phyloP scores from a whole-genome alignment of 176 grass and related monocot genomes.

The Zoysia japonica region DNA sequence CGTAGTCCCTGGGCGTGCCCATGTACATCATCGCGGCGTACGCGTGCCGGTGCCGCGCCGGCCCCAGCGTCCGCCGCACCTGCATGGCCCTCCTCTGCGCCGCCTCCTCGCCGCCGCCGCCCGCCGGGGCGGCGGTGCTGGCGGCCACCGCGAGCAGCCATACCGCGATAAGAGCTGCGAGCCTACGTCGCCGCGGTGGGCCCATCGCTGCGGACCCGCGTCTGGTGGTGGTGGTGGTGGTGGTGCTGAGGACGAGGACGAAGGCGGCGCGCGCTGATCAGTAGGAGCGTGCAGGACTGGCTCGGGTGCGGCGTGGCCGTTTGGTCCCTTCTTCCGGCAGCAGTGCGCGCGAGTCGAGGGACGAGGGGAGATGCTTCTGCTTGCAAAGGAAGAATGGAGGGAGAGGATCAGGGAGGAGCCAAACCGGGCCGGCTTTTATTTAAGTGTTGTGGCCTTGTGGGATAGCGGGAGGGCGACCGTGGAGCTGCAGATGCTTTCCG shows the following conservation, averaged over 20 bases:
- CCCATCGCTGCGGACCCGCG: slow-evolving; percentile 24
- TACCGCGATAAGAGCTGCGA: background rate
- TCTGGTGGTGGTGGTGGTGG: background rate
- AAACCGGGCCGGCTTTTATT: slow-evolving; percentile 26
- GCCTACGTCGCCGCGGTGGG: background rate
- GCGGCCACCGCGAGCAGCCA: background rate
- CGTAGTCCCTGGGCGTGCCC: slow-evolving; percentile 98
- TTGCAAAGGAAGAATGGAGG: background rate
- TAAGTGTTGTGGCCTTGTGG: slow-evolving; percentile 14
- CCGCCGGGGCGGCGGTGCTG: background rate
- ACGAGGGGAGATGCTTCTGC: slow-evolving; percentile 1
- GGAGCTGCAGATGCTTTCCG: background rate
- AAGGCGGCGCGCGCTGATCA: background rate
- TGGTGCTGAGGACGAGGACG: background rate
- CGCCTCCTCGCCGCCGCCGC: background rate
- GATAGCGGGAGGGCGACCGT: background rate
- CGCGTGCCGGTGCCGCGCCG: slow-evolving; percentile 55
- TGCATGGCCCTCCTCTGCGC: background rate
- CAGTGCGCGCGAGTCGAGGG: background rate
- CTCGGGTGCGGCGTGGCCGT: background rate
- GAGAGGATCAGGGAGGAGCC: background rate
- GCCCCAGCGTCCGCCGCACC: slow-evolving; percentile 19
- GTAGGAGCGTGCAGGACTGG: background rate
- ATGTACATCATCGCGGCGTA: slow-evolving; percentile 99
- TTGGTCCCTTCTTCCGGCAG: background rate